phyloP scores from a whole-genome alignment of 305 asterid genomes.

The Fraxinus angustifolia region DNA sequence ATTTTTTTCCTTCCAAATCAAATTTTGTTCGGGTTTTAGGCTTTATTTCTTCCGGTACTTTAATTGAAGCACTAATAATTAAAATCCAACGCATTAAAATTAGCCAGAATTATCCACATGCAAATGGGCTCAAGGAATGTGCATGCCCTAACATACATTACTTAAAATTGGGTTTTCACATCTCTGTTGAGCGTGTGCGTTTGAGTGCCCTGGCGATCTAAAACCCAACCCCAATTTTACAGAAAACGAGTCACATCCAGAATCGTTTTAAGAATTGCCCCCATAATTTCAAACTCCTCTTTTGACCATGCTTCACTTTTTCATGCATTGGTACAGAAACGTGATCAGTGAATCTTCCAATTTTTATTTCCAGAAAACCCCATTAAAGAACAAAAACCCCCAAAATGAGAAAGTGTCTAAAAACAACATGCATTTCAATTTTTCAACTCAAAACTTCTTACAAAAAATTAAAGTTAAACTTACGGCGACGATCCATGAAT shows the following conservation, averaged over 20 bases:
- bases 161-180: neutral
- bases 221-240: neutral
- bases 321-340: neutral
- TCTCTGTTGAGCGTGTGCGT: neutral
- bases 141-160: neutral
- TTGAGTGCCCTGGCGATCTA: neutral
- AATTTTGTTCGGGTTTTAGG: neutral
- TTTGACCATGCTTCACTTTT: neutral
- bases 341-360: neutral
- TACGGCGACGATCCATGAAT: neutral
- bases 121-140: constrained; percentile 1
- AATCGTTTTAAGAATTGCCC: neutral
- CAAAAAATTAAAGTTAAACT: neutral
- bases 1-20: neutral
- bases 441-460: neutral
- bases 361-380: neutral
- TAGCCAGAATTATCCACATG: constrained; percentile 9
- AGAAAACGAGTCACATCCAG: neutral
- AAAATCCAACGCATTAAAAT: neutral
- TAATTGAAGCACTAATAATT: neutral
- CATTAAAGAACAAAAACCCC: neutral
- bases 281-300: neutral
- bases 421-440: constrained; percentile 27
- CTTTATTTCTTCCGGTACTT: neutral
- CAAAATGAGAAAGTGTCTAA: neutral